Evolutionary conservation across 2,329 filamentous ascomycete genomes (phyloP).

Genomic region (Tolypocladium nubicola): DNA sequence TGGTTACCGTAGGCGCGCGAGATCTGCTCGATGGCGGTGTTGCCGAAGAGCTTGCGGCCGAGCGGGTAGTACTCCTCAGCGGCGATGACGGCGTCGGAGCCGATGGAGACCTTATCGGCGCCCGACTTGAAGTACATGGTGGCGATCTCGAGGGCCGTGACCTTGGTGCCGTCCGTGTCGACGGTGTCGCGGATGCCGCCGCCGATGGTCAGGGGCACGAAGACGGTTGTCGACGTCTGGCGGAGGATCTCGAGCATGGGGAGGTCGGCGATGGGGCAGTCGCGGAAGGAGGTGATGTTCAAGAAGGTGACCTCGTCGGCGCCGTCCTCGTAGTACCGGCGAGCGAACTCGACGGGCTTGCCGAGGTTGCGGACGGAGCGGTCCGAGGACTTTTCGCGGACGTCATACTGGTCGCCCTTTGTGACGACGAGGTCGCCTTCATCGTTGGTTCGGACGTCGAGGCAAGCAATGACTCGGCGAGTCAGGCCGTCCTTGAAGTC

Average conservation of each 20-base stretch:
- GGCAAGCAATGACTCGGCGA: slow-evolving; percentile 86
- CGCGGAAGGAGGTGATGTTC: slow-evolving; percentile 96
- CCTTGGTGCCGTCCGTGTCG: slow-evolving; percentile 74
- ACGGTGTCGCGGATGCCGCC: slow-evolving; percentile 90
- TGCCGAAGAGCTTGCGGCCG: slow-evolving; percentile 60
- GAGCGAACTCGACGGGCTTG: slow-evolving; percentile 92
- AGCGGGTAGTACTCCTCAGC: slow-evolving; percentile 80
- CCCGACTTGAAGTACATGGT: slow-evolving; percentile 96
- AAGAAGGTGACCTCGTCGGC: slow-evolving; percentile 96
- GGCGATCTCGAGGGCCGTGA: slow-evolving; percentile 87
- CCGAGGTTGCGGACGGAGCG: slow-evolving; percentile 77
- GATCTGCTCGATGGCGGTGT: slow-evolving; percentile 92
- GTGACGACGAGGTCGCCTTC: slow-evolving; percentile 92
- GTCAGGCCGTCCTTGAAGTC: slow-evolving; percentile 59
- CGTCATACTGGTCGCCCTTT: slow-evolving; percentile 97
- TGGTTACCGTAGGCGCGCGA: slow-evolving; percentile 89
- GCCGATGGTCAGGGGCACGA: slow-evolving; percentile 90
- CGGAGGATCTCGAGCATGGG: slow-evolving; percentile 94
- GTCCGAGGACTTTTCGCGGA: slow-evolving; percentile 69
- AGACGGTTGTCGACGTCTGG: slow-evolving; percentile 79
- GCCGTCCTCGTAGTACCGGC: slow-evolving; percentile 89
- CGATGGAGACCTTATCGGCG: slow-evolving; percentile 95
- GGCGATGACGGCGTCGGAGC: slow-evolving; percentile 84
- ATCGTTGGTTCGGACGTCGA: slow-evolving; percentile 93
- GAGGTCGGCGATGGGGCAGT: slow-evolving; percentile 82